Evolutionary conservation across 306 rosid species (phyloP), one percentile per base, ranked within the genome.

Genomic region (Pyrus communis): DNA sequence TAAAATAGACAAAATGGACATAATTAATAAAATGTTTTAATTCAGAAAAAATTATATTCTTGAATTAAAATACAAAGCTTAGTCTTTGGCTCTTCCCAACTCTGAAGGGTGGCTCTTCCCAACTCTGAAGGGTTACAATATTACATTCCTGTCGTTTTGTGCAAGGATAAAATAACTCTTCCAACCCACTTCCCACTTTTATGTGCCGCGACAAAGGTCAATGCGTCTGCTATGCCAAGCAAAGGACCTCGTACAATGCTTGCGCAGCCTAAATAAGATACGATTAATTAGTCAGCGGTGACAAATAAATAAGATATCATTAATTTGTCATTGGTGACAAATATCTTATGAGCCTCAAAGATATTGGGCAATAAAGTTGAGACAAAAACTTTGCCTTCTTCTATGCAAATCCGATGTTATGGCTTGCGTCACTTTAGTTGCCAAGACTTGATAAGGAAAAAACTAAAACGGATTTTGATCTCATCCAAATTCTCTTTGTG

Each of bases 401-500:
- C 6, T 10, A 0, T 25, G 1, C 14, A 22, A 52, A 31, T 54
- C 46, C 13, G 60, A 72, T 38, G 23, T 73, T 4, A 42, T 30
- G 11, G 54, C 76, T 74, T 30, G 70, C 69, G 62, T 80, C 75
- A 75, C 65, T 80, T 74, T 55, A 72, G 23, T 55, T n/a, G 11
- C 52, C 52, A 46, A 46, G 71, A n/a, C 17, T 8, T n/a, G 5
- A 35, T 7, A 22, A 2, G 5, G 7, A 2, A 33, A 62, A 65
- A 15, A 54, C 75, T 33, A 33, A 33, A 33, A 33, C 3, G 7
- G 38, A 33, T 33, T 33, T 33, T 33, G 8, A 33, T 33, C 38
- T 33, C 38, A 33, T 33, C 7, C 38, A 6, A 1, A 33, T 33
- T 33, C 38, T 33, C 8, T 33, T 33, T 33, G 38, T 33, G 38